Percentiles rank a stretch among this genome's conserved stretches.
These are phyloP conservation scores for Dioszegia hungarica DNA, from an alignment of 768 basidiomycete species.

Conservation along the genomic window DNA sequence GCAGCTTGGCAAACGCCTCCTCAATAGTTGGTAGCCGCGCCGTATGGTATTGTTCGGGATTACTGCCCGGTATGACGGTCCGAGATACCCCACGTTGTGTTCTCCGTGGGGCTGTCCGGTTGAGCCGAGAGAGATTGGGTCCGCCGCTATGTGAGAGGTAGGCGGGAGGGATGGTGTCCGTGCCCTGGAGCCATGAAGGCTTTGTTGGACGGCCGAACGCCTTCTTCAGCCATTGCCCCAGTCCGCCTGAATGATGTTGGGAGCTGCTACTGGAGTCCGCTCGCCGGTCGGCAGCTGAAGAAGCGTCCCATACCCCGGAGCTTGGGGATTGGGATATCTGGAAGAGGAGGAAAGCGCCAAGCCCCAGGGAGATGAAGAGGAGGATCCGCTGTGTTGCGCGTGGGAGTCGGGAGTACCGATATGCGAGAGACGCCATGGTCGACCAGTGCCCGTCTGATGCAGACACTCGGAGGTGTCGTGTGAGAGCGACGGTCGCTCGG, in stretches of 20 bases:
- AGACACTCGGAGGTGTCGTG: not conserved
- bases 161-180: not conserved
- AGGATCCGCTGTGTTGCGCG: slow-evolving; percentile 4
- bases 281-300: not conserved
- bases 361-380: not conserved
- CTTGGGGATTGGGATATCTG: not conserved
- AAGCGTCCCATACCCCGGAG: slow-evolving; percentile 34
- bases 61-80: slow-evolving; percentile 10
- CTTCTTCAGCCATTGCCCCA: not conserved
- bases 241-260: not conserved
- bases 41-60: slow-evolving; percentile 27
- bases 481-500: too few relatives aligned
- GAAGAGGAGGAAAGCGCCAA: not conserved
- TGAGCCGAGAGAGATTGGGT: slow-evolving; percentile 12
- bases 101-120: not conserved
- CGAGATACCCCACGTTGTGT: slow-evolving; percentile 16
- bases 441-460: not conserved
- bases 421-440: not conserved
- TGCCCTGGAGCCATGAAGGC: slow-evolving; percentile 3
- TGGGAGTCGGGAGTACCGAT: not conserved
- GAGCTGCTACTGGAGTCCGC: not conserved
- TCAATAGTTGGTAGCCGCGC: slow-evolving; percentile 29
- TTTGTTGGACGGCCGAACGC: not conserved
- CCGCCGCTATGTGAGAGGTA: slow-evolving; percentile 2
- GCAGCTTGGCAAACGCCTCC: slow-evolving; percentile 26